Evolutionary conservation across 116 monocot species (phyloP), one percentile per base, ranked within the genome.

Genomic region (Phalaenopsis hybrid): DNA sequence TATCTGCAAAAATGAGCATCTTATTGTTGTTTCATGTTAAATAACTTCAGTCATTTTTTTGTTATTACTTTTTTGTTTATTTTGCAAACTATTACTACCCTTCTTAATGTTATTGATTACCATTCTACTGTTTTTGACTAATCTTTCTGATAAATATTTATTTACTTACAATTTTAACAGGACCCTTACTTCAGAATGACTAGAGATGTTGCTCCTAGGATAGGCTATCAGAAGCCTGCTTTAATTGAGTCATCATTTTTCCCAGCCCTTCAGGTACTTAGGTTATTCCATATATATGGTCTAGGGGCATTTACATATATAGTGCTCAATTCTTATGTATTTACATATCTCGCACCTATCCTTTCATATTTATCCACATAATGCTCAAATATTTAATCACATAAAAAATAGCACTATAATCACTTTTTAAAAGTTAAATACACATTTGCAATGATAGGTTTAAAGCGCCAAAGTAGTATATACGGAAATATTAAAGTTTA

Each of bases 111-210:
- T 17, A 55, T 55, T 15, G 15, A 55, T 2, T 16, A 16, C 55
- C 17, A 17, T 55, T 16, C 55, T 55, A 55, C 55, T 55, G 55
- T 65, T 20, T 70, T 16, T 81, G 37, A 4, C 59, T 57, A 67
- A 16, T 44, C n/a, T 49, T 57, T 12, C 33, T 48, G 17, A 77
- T 33, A 16, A 46, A 46, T 28, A 37, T 49, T 16, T 82, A 58
- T 65, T 65, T 65, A 9, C 65, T 21, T 41, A n/a, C 57, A 16
- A 7, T 57, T 49, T 70, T 74, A 83, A 31, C 80, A 94, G 95
- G 95, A 95, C 82, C 97, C 94, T 55, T 97, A 97, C 83, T 97
- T 97, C 82, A 90, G 97, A 82, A 97, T 97, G 97, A 97, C 97
- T 48, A 81, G 97, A 78, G 97, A 97, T 88, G 97, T 97, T 92